Base-by-base conservation (phyloP, 345 rosid genomes). In the Eucalyptus tenuipes region DNA sequence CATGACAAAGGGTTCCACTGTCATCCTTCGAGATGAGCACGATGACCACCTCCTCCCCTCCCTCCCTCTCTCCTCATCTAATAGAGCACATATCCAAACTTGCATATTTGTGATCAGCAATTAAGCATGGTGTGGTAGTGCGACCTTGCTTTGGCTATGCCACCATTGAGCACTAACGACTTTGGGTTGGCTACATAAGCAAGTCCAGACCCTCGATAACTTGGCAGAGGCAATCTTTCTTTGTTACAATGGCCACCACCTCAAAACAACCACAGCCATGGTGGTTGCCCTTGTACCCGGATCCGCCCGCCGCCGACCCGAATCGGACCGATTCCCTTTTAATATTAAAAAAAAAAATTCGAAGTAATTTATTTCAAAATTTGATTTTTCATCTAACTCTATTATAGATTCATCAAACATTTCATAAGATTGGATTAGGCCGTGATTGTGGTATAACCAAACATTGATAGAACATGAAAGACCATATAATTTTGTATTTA, bases 221-320 rank as follows among this genome's bases (percentile, higher is more conserved):
- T 13, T 13, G 68, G 2, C 1, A 6, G 2, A 61, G 0, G 33
- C n/a, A 13, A 13, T 61, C 17, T 29, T 61, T 13, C 33, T 29
- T 0, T 5, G 4, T 61, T 61, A 61, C 0, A 0, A 12, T 5
- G 33, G 31, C 2, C 0, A 0, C 68, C 33, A 0, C 33, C 68
- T 61, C 33, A 11, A 61, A 59, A 12, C 4, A 27, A 29, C 4
- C 2, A 1, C 9, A 7, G 24, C 13, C 4, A 6, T 6, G 33
- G 2, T 11, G 68, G 31, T 29, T 61, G 7, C 4, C 33, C 16
- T 29, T 29, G 16, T 27, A 15, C 40, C 75, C 9, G n/a, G n/a
- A n/a, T n/a, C n/a, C n/a, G n/a, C n/a, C n/a, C n/a, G n/a, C n/a
- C n/a, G n/a, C n/a, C n/a, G n/a, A n/a, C n/a, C n/a, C n/a, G n/a